These are phyloP conservation scores for Lactifluus piperatus DNA, from an alignment of 768 basidiomycete species.

Conservation along the genomic window DNA sequence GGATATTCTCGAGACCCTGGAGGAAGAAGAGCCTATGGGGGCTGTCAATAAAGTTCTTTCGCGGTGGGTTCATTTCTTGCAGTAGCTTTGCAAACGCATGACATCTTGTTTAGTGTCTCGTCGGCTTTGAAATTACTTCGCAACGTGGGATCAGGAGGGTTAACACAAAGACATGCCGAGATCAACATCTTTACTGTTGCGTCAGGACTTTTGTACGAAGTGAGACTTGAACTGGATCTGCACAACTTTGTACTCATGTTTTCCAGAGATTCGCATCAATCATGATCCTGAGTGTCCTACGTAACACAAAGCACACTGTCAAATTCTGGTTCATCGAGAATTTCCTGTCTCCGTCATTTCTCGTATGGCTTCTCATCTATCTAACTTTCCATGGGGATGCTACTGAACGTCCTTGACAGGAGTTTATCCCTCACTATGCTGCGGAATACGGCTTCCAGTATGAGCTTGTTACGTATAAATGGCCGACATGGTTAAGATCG, in stretches of 20 bases:
- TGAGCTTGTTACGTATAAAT: conserved; percentile 97
- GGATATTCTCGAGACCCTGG: conserved; percentile 60
- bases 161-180: conserved; percentile 54
- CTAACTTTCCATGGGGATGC: not conserved
- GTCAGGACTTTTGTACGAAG: conserved; percentile 94
- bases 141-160: conserved; percentile 16
- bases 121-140: conserved; percentile 22
- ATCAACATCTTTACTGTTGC: conserved; percentile 99
- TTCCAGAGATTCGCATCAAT: conserved; percentile 89
- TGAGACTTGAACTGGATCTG: conserved; percentile 25
- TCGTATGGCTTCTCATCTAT: conserved; percentile 39
- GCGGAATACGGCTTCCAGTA: conserved; percentile 90
- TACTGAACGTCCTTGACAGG: conserved; percentile 36
- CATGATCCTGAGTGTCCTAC: conserved; percentile 94
- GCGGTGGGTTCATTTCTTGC: conserved; percentile 33
- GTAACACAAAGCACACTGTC: conserved; percentile 88
- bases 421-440: conserved; percentile 91
- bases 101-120: conserved; percentile 22
- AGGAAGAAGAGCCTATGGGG: conserved; percentile 28
- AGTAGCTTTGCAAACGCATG: not conserved
- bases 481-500: conserved; percentile 96
- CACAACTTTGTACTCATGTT: not conserved
- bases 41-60: conserved; percentile 42
- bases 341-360: conserved; percentile 95
- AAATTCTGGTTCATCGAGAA: conserved; percentile 99